Evolutionary conservation across 768 basidiomycete species (phyloP).

Genomic region (Cyathus striatus): DNA sequence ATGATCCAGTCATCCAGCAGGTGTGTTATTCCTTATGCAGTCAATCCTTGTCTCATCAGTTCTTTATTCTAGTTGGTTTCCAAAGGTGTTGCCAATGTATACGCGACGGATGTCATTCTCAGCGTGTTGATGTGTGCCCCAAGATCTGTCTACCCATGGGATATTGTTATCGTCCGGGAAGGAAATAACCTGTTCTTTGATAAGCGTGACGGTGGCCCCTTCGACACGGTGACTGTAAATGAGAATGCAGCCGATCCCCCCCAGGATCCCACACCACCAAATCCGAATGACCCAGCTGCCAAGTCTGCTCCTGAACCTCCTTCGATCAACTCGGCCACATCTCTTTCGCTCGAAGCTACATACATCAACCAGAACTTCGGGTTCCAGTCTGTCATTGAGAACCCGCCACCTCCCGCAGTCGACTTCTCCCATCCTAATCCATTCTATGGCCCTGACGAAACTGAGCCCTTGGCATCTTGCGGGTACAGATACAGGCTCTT

Average conservation of each 20-base stretch:
- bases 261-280: conserved; percentile 72
- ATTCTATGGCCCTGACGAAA: conserved; percentile 91
- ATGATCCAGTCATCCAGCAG: conserved; percentile 95
- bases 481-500: conserved; percentile 96
- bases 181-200: conserved; percentile 94
- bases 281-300: conserved; percentile 72
- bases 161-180: conserved; percentile 91
- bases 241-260: conserved; percentile 97
- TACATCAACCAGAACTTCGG: conserved; percentile 99
- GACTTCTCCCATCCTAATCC: conserved; percentile 89
- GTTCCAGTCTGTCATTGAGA: conserved; percentile 90
- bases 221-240: conserved; percentile 97
- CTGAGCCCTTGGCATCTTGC: conserved; percentile 91
- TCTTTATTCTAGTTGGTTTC: conserved; percentile 56
- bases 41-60: conserved; percentile 6
- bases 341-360: conserved; percentile 93
- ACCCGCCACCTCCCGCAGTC: conserved; percentile 50
- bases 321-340: conserved; percentile 89
- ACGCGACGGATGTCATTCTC: conserved; percentile 93
- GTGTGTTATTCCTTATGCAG: conserved; percentile 29
- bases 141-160: conserved; percentile 96
- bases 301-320: conserved; percentile 65
- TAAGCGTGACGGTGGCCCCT: conserved; percentile 95
- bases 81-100: conserved; percentile 80
- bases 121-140: conserved; percentile 95